Conservation (phyloP, 495 filamentous ascomycete species). For the Bryoglossum gracile region DNA sequence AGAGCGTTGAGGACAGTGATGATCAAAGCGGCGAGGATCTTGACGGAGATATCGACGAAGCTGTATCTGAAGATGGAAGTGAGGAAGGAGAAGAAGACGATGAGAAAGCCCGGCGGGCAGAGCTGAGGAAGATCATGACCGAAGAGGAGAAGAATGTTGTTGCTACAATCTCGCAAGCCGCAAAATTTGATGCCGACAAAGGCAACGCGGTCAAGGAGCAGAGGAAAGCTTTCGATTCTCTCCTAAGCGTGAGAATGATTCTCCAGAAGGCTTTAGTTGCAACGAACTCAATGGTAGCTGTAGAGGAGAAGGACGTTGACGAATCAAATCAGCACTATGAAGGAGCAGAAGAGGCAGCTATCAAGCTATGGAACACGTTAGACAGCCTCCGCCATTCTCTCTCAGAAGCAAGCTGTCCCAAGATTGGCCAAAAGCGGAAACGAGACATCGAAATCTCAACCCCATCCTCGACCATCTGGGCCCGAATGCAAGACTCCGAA, state of each 20-base stretch:
- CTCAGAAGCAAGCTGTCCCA: slow-evolving; percentile 28
- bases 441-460: slow-evolving; percentile 40
- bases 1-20: slow-evolving; percentile 22
- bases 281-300: slow-evolving; percentile 61
- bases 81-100: slow-evolving; percentile 33
- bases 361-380: slow-evolving; percentile 80
- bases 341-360: slow-evolving; percentile 79
- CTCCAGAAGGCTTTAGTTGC: slow-evolving; percentile 83
- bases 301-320: slow-evolving; percentile 31
- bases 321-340: slow-evolving; percentile 43
- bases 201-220: slow-evolving; percentile 79
- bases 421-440: slow-evolving; percentile 53
- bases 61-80: slow-evolving; percentile 31
- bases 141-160: slow-evolving; percentile 65
- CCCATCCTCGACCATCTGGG: slow-evolving; percentile 60
- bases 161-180: slow-evolving; percentile 61
- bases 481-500: slow-evolving; percentile 57
- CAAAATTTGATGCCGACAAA: slow-evolving; percentile 73
- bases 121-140: slow-evolving; percentile 61
- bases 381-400: slow-evolving; percentile 62
- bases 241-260: slow-evolving; percentile 81
- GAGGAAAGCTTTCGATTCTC: slow-evolving; percentile 72
- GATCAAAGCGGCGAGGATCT: slow-evolving; percentile 29
- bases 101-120: slow-evolving; percentile 41
- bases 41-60: slow-evolving; percentile 26